Evolutionary conservation across 305 asterid genomes (phyloP).

Genomic region (Ajuga reptans): DNA sequence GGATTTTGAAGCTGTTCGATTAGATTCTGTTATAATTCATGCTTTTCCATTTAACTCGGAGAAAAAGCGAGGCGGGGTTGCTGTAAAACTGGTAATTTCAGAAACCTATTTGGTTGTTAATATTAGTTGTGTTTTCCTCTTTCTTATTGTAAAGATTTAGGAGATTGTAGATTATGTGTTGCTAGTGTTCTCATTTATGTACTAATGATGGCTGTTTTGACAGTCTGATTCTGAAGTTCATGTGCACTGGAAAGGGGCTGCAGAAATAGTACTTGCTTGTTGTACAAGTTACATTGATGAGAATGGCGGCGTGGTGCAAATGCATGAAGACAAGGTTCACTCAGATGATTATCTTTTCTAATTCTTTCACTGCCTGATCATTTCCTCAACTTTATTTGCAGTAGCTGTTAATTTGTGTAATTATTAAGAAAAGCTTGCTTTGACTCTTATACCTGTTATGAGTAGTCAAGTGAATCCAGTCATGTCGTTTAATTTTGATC

Average conservation of each 20-base stretch:
- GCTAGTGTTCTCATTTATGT: slow-evolving; percentile 12
- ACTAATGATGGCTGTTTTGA: slow-evolving; percentile 9
- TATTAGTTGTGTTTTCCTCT: not conserved
- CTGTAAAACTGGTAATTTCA: slow-evolving; percentile 54
- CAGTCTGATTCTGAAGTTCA: slow-evolving; percentile 62
- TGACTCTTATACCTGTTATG: not conserved
- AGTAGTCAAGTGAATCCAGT: not conserved
- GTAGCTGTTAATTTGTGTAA: not conserved
- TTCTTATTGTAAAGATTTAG: not conserved
- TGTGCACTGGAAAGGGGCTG: slow-evolving; percentile 97
- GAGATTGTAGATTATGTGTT: not conserved
- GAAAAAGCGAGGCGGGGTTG: slow-evolving; percentile 93
- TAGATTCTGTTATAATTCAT: slow-evolving; percentile 54
- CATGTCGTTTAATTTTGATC: not conserved
- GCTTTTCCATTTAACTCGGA: slow-evolving; percentile 92
- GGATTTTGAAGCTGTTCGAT: slow-evolving; percentile 52
- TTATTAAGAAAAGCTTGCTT: not conserved
- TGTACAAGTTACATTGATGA: slow-evolving; percentile 67
- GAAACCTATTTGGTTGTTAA: not conserved
- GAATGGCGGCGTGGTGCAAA: slow-evolving; percentile 39
- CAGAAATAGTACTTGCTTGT: slow-evolving; percentile 75
- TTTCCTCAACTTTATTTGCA: not conserved
- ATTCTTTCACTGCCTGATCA: not conserved
- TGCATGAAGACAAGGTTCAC: slow-evolving; percentile 66
- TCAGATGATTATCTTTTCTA: not conserved